Evolutionary conservation across 345 rosid species (phyloP), one percentile per base, ranked within the genome.

Genomic region (Eucalyptus urophylla): DNA sequence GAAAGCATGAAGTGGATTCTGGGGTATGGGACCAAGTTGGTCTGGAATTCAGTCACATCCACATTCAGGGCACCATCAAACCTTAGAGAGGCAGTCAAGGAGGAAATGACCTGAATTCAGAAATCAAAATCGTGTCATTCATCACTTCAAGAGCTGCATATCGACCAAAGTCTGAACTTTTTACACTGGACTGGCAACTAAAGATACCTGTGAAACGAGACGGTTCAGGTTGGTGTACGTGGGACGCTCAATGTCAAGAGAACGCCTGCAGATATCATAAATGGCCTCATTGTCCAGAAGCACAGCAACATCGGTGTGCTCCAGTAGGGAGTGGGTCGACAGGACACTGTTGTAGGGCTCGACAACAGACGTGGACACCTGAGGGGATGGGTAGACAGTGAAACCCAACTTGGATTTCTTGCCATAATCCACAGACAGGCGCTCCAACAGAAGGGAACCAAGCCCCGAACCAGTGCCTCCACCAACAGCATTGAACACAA

Each of bases 391-490:
- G 88, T 95, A 96, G 16, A 96, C 97, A 49, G 97, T 96, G 93
- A 96, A 96, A n/a, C 97, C 97, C 49, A 95, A 80, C 93, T 95
- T 95, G 22, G 97, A 95, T 58, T 95, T 95, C 90, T 95, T 94
- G 16, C 97, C 97, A 25, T 95, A 95, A 87, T 96, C 98, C 44
- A 96, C 97, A 27, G 97, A 96, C 60, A 96, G 90, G 22, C 98
- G 92, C 95, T 96, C 97, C 88, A 96, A 90, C 51, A 96, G 92
- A 11, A 95, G 98, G 24, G 98, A 96, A 11, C 98, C 98, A 25
- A 96, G 98, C 90, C 98, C 96, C n/a, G 98, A 96, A 2, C 97
- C 98, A 87, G 97, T 95, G 2, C 97, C 97, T 86, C 97, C 97
- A 88, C 97, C 97, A 87, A 95, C 97, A 65, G 97, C 97, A 10